Percentiles rank a stretch among this genome's conserved stretches.
These are phyloP conservation scores for Pyronema omphalodes DNA, from an alignment of 495 filamentous ascomycete genomes.

Conservation along the genomic window DNA sequence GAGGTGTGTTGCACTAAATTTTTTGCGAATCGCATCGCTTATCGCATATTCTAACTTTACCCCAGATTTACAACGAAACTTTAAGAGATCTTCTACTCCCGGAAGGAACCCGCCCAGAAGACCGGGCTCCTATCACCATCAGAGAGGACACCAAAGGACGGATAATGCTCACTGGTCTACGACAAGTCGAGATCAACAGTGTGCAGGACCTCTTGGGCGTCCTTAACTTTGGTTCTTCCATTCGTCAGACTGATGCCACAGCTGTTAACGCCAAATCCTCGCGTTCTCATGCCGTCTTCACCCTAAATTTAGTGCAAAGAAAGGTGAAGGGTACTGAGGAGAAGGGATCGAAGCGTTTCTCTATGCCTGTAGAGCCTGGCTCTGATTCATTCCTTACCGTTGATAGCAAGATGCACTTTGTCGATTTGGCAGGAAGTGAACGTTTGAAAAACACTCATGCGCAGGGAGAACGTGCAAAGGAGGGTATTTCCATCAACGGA, in stretches of 20 bases:
- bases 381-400: constrained; percentile 55
- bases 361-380: constrained; percentile 62
- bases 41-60: constrained; percentile 8
- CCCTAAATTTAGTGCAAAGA: constrained; percentile 78
- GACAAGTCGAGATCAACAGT: constrained; percentile 76
- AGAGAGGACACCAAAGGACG: constrained; percentile 90
- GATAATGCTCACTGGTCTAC: constrained; percentile 78
- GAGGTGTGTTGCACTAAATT: constrained; percentile 36
- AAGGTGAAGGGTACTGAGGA: constrained; percentile 36
- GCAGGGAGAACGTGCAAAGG: constrained; percentile 83
- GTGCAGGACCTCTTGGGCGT: constrained; percentile 79
- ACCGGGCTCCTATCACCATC: constrained; percentile 62
- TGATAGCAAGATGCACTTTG: constrained; percentile 97
- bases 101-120: constrained; percentile 46
- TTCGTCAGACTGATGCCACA: constrained; percentile 96
- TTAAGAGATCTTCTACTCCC: constrained; percentile 77
- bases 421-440: constrained; percentile 95
- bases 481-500: constrained; percentile 97
- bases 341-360: constrained; percentile 64
- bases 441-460: constrained; percentile 93
- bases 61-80: constrained; percentile 87
- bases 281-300: constrained; percentile 97
- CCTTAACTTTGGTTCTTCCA: constrained; percentile 78
- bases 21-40: constrained; percentile 1
- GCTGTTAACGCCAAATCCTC: constrained; percentile 97